Conservation (phyloP, 441 rosid species). For the Jatropha multifida region DNA sequence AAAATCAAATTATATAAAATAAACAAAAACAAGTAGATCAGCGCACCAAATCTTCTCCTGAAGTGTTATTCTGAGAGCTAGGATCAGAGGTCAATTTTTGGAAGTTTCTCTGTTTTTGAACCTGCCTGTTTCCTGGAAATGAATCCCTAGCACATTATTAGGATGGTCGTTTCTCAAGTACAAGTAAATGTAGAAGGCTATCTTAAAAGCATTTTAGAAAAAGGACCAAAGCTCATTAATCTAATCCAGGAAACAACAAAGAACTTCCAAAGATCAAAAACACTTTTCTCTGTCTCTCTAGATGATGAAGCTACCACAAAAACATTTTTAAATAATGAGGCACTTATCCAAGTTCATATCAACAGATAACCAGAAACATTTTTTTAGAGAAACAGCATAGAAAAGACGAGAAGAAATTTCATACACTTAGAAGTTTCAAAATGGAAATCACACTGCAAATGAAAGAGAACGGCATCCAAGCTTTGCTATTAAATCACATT, state of each 20-base stretch:
- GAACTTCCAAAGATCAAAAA: not conserved
- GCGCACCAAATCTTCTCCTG: slow-evolving; percentile 56
- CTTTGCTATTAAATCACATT: slow-evolving; percentile 32
- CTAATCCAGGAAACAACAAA: not conserved
- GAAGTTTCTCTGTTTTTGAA: slow-evolving; percentile 37
- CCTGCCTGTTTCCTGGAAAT: slow-evolving; percentile 59
- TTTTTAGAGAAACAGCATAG: not conserved
- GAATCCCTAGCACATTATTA: slow-evolving; percentile 32
- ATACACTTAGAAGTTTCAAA: not conserved
- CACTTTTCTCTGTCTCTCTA: not conserved
- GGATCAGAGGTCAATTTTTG: slow-evolving; percentile 53
- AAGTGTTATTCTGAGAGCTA: slow-evolving; percentile 41
- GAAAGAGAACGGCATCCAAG: slow-evolving; percentile 20
- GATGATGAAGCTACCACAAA: not conserved
- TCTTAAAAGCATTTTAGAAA: not conserved
- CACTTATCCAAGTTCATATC: not conserved
- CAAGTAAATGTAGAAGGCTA: slow-evolving; percentile 10
- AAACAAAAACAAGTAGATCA: slow-evolving; percentile 25
- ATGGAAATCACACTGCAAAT: not conserved
- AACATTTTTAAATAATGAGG: not conserved
- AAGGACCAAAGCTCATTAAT: slow-evolving; percentile 4
- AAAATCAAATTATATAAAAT: slow-evolving; percentile 3
- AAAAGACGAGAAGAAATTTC: not conserved
- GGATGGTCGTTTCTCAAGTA: slow-evolving; percentile 19
- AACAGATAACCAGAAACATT: not conserved